phyloP scores from a whole-genome alignment of 495 filamentous ascomycete species.

The Ramalina intermedia region DNA sequence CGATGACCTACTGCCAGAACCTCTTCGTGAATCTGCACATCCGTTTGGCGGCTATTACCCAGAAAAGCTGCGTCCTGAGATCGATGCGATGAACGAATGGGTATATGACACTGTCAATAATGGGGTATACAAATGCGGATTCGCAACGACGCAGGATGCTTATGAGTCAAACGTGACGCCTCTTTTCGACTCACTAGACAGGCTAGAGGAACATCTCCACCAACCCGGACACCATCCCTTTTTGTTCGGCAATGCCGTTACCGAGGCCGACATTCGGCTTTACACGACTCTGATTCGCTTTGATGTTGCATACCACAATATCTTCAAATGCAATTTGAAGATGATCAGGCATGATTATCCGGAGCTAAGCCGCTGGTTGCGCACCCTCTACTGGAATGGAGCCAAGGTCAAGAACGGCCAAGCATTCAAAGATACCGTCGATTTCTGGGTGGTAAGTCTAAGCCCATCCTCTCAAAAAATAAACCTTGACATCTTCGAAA shows the following conservation, averaged over 20 bases:
- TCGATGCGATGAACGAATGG: constrained; percentile 52
- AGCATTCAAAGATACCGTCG: constrained; percentile 55
- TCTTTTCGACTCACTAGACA: constrained; percentile 49
- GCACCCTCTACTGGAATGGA: constrained; percentile 55
- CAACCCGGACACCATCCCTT: constrained; percentile 38
- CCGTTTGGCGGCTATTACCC: constrained; percentile 42
- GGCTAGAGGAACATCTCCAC: constrained; percentile 44
- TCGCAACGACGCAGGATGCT: constrained; percentile 48
- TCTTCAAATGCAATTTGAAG: constrained; percentile 57
- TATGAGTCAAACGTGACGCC: constrained; percentile 45
- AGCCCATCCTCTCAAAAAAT: background rate
- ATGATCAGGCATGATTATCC: constrained; percentile 62
- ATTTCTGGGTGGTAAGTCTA: constrained; percentile 41
- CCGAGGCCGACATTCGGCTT: constrained; percentile 53
- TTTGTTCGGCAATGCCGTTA: constrained; percentile 48
- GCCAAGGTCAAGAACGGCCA: constrained; percentile 30
- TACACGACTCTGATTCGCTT: constrained; percentile 54
- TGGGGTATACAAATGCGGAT: constrained; percentile 57
- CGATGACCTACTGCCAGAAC: constrained; percentile 40
- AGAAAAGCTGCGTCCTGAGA: constrained; percentile 31
- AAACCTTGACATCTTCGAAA: constrained; percentile 29
- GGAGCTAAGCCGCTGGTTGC: constrained; percentile 50
- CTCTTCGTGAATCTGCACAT: constrained; percentile 29
- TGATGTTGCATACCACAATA: constrained; percentile 52
- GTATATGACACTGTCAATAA: constrained; percentile 53